Evolutionary conservation across 371 early-diverging fungal genomes (phyloP).

Genomic region (Globomyces sp.): DNA sequence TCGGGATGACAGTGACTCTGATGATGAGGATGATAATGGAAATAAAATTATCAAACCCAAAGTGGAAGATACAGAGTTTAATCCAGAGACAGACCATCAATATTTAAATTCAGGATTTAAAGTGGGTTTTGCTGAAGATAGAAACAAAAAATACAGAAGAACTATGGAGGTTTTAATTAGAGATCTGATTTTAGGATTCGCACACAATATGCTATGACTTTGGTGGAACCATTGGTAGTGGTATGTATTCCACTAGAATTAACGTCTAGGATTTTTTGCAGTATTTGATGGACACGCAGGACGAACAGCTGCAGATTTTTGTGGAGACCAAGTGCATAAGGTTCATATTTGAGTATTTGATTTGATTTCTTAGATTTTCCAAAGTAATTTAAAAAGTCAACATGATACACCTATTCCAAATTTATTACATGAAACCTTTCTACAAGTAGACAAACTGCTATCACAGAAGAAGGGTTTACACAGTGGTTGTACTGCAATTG

Average conservation of each 20-base stretch:
- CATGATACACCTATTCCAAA: conserved; percentile 67
- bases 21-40: conserved; percentile 20
- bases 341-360: conserved; percentile 33
- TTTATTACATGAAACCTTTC: conserved; percentile 79
- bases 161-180: conserved; percentile 81
- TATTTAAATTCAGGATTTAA: conserved; percentile 43
- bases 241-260: conserved; percentile 12
- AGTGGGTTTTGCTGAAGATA: conserved; percentile 80
- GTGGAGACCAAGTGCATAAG: conserved; percentile 85
- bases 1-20: conserved; percentile 15
- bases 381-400: conserved; percentile 48
- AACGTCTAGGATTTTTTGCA: conserved; percentile 75
- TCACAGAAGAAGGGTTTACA: conserved; percentile 66
- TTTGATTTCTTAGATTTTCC: conserved; percentile 53
- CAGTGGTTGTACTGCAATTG: conserved; percentile 93
- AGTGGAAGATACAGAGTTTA: conserved; percentile 15
- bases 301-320: conserved; percentile 93
- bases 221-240: conserved; percentile 73
- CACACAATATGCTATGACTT: conserved; percentile 82
- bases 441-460: conserved; percentile 77
- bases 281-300: conserved; percentile 99
- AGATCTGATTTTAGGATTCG: conserved; percentile 63
- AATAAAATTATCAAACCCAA: conserved; percentile 1
- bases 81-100: conserved; percentile 15
- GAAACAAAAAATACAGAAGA: conserved; percentile 84